Percentiles rank a stretch among this genome's conserved stretches.
Evolutionary conservation across 441 rosid species (phyloP).

Genomic region (Sinapis alba): DNA sequence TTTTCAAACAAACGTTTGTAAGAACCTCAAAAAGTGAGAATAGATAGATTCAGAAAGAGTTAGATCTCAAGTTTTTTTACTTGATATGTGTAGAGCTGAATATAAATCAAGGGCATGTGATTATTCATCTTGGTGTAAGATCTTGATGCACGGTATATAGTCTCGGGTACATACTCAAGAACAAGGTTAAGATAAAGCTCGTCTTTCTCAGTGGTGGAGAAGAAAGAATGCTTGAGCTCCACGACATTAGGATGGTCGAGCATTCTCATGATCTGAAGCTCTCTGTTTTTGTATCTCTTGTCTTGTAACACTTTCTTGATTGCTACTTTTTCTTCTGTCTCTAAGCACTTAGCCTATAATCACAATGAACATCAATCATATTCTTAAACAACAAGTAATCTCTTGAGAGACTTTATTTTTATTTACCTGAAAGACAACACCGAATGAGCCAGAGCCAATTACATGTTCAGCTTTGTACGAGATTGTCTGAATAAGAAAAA

Average conservation of each 20-base stretch:
- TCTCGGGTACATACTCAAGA: constrained; percentile 80
- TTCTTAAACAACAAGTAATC: neutral
- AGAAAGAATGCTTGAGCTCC: constrained; percentile 76
- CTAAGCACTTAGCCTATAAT: constrained; percentile 79
- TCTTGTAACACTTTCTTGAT: constrained; percentile 94
- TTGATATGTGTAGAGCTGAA: constrained; percentile 81
- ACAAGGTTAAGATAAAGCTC: constrained; percentile 81
- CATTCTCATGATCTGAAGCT: constrained; percentile 74
- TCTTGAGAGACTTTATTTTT: neutral
- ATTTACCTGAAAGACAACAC: constrained; percentile 87
- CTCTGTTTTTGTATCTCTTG: constrained; percentile 93
- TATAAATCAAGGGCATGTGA: constrained; percentile 64
- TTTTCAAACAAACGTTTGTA: neutral
- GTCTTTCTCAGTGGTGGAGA: constrained; percentile 76
- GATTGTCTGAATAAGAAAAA: constrained; percentile 50
- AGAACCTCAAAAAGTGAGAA: neutral
- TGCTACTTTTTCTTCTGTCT: constrained; percentile 79
- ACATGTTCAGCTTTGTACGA: constrained; percentile 91
- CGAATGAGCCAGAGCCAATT: constrained; percentile 86
- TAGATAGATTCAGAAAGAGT: neutral
- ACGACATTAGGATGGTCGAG: constrained; percentile 82
- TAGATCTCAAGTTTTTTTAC: constrained; percentile 35
- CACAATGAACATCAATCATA: neutral
- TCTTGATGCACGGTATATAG: constrained; percentile 71
- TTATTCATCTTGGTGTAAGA: constrained; percentile 68